Percentiles rank a stretch among this genome's conserved stretches.
phyloP scores from a whole-genome alignment of 2,329 filamentous ascomycete genomes.

The Fusarium oligoseptatum region DNA sequence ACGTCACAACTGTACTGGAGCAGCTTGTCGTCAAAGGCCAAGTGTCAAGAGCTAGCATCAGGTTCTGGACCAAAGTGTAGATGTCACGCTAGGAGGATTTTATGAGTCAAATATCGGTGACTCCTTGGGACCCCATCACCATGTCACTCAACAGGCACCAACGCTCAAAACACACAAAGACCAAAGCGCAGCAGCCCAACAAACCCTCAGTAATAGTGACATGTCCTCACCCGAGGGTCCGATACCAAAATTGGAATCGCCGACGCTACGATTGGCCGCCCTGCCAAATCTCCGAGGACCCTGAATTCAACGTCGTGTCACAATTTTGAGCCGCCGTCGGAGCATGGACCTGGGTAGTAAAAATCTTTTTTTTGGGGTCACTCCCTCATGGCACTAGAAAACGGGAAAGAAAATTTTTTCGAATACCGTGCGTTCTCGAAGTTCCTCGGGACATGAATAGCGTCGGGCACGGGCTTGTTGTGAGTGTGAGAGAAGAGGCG shows the following conservation, averaged over 20 bases:
- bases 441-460: background rate
- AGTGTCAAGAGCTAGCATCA: background rate
- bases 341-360: slow-evolving; percentile 22
- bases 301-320: slow-evolving; percentile 3
- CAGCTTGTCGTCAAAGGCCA: background rate
- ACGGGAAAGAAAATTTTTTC: background rate
- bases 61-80: background rate
- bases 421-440: slow-evolving; percentile 2
- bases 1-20: background rate
- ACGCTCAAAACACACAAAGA: background rate
- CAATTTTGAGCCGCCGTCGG: background rate
- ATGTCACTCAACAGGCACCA: background rate
- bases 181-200: background rate
- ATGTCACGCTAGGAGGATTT: background rate
- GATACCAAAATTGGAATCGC: background rate
- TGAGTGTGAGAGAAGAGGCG: background rate
- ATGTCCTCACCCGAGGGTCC: background rate
- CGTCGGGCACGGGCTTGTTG: slow-evolving; percentile 23
- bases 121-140: background rate
- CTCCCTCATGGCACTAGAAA: slow-evolving; percentile 13
- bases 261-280: slow-evolving; percentile 7
- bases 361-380: background rate
- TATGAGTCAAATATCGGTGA: background rate
- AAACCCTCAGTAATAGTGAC: background rate
- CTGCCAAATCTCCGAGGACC: slow-evolving; percentile 23